Evolutionary conservation across 148 eudicot species (phyloP).

Genomic region (Talinum fruticosum): DNA sequence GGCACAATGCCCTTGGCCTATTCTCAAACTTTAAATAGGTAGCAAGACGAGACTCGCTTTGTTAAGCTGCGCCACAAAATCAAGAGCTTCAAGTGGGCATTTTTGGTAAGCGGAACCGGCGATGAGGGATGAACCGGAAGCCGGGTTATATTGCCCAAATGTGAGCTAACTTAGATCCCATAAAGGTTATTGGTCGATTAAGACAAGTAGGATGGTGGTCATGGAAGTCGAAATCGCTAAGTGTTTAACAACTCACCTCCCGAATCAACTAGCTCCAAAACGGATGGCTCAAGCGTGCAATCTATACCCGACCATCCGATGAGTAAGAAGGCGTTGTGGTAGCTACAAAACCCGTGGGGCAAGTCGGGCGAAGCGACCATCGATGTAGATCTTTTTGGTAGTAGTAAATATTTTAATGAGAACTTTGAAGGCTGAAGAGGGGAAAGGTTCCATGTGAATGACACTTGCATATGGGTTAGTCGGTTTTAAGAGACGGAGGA

Average conservation of each 20-base stretch:
- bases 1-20: neutral
- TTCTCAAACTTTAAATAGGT: neutral
- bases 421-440: slow-evolving; percentile 48
- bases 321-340: neutral
- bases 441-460: slow-evolving; percentile 44
- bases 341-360: slow-evolving; percentile 18
- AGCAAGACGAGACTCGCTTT: too few relatives aligned
- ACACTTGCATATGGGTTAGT: slow-evolving; percentile 29
- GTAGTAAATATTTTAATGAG: slow-evolving; percentile 59
- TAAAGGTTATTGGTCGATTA: too few relatives aligned
- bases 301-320: neutral
- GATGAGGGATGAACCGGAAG: too few relatives aligned
- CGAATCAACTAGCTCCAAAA: neutral
- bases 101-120: too few relatives aligned
- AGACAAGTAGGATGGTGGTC: too few relatives aligned
- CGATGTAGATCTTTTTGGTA: slow-evolving; percentile 57
- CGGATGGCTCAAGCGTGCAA: neutral
- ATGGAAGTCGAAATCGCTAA: neutral
- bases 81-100: too few relatives aligned
- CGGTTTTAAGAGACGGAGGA: neutral
- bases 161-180: too few relatives aligned
- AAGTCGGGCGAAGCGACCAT: slow-evolving; percentile 41
- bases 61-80: too few relatives aligned
- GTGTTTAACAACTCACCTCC: neutral
- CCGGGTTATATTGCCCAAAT: too few relatives aligned